Conservation (phyloP, 1,139 yeast species). For the Geotrichum histeridarum region DNA sequence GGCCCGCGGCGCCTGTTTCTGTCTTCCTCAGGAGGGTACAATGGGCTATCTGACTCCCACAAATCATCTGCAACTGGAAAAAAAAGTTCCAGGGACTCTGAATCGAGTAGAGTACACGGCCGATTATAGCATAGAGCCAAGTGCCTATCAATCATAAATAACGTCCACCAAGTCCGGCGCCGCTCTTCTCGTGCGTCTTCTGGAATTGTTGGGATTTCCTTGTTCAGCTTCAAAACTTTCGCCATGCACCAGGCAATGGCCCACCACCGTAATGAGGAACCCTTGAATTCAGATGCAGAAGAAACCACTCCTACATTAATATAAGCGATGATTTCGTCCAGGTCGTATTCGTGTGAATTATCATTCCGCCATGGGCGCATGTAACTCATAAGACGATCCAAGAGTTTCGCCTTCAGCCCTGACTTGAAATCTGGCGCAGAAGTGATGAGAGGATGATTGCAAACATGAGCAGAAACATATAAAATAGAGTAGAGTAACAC, state of each 20-base stretch:
- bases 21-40: slow-evolving; percentile 29
- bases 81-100: slow-evolving; percentile 35
- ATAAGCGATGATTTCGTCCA: slow-evolving; percentile 40
- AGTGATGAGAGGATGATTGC: slow-evolving; percentile 37
- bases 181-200: slow-evolving; percentile 41
- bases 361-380: slow-evolving; percentile 29
- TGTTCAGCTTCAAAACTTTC: slow-evolving; percentile 34
- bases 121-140: slow-evolving; percentile 40
- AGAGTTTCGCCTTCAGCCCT: slow-evolving; percentile 30
- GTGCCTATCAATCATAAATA: slow-evolving; percentile 42
- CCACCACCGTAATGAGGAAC: slow-evolving; percentile 42
- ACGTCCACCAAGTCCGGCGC: slow-evolving; percentile 44
- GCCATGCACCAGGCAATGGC: slow-evolving; percentile 38
- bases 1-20: slow-evolving; percentile 25
- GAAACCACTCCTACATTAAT: slow-evolving; percentile 40
- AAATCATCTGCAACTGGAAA: slow-evolving; percentile 37
- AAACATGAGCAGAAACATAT: slow-evolving; percentile 39
- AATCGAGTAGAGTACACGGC: slow-evolving; percentile 36
- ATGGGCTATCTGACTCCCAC: slow-evolving; percentile 33
- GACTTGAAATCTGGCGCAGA: slow-evolving; percentile 32
- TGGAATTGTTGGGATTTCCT: slow-evolving; percentile 29
- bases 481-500: slow-evolving; percentile 37
- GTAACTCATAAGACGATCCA: slow-evolving; percentile 31
- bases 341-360: slow-evolving; percentile 26
- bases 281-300: slow-evolving; percentile 41